These are phyloP conservation scores for Astrocystis sublimbata DNA, from an alignment of 495 filamentous ascomycete genomes.

Conservation along the genomic window DNA sequence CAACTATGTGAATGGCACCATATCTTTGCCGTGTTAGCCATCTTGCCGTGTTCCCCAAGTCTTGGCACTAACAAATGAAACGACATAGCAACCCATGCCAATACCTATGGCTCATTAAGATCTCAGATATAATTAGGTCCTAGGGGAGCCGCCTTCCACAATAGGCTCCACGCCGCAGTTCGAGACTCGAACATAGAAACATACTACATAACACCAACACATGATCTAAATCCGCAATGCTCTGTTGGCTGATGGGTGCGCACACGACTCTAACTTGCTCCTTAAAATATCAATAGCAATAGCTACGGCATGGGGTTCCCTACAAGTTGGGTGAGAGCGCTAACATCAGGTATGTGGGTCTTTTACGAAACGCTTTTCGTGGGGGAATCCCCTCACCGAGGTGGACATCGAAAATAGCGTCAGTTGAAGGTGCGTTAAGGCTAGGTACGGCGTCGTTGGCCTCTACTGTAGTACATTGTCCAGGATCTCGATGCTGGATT, in stretches of 20 bases:
- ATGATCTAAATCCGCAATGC: background rate
- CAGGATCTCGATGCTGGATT: background rate
- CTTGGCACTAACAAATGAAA: background rate
- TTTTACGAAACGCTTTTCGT: background rate
- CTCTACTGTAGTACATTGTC: background rate
- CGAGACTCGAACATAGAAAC: background rate
- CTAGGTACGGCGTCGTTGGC: background rate
- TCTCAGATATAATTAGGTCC: slow-evolving; percentile 11
- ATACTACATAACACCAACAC: background rate
- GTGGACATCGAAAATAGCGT: background rate
- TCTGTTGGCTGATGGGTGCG: background rate
- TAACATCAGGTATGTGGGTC: background rate
- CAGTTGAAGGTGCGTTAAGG: background rate
- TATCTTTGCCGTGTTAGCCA: background rate
- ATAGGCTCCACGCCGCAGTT: background rate
- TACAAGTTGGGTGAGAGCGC: background rate
- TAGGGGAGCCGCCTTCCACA: background rate
- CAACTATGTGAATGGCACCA: background rate
- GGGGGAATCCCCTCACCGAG: no score
- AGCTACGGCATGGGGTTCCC: background rate
- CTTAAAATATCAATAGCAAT: background rate
- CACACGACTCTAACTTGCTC: background rate
- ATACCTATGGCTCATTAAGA: background rate
- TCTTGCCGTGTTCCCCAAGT: background rate
- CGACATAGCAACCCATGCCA: background rate